Conservation (phyloP, 768 basidiomycete species). For the Lactarius deliciosus region DNA sequence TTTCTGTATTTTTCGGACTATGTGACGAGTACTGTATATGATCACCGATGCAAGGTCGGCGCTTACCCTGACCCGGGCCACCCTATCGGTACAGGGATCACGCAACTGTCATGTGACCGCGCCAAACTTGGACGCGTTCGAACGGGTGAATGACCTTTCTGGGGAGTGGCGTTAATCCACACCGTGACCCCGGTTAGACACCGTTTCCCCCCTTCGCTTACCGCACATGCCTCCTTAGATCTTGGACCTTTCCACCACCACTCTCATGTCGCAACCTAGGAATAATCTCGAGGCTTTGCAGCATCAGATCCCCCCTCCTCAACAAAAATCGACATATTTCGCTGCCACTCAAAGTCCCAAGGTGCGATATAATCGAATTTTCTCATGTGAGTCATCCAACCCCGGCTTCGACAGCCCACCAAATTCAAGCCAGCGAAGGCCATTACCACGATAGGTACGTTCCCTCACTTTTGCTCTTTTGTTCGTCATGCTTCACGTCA, state of each 20-base stretch:
- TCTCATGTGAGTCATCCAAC: not conserved
- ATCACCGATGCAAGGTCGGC: too few species aligned
- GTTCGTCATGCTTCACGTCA: not conserved
- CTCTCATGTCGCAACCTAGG: slow-evolving; percentile 29
- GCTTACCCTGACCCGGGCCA: too few species aligned
- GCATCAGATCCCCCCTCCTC: slow-evolving; percentile 17
- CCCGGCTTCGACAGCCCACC: slow-evolving; percentile 10
- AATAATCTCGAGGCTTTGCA: slow-evolving; percentile 31
- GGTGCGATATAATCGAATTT: slow-evolving; percentile 4
- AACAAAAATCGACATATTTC: slow-evolving; percentile 20
- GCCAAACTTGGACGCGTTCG: slow-evolving; percentile 16
- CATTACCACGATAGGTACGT: slow-evolving; percentile 6
- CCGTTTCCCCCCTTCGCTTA: slow-evolving; percentile 6
- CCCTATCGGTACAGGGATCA: not conserved
- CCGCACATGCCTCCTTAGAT: slow-evolving; percentile 2
- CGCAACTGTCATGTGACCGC: not conserved
- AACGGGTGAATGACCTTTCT: not conserved
- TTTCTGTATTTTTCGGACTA: too few species aligned
- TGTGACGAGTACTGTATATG: too few species aligned
- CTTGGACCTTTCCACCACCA: slow-evolving; percentile 3
- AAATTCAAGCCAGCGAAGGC: slow-evolving; percentile 31
- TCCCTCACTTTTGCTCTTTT: not conserved
- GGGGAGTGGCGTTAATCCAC: slow-evolving; percentile 7
- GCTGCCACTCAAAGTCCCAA: slow-evolving; percentile 19
- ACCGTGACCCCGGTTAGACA: not conserved